phyloP scores from a whole-genome alignment of 441 rosid species.

The Pelargonium hybrid region DNA sequence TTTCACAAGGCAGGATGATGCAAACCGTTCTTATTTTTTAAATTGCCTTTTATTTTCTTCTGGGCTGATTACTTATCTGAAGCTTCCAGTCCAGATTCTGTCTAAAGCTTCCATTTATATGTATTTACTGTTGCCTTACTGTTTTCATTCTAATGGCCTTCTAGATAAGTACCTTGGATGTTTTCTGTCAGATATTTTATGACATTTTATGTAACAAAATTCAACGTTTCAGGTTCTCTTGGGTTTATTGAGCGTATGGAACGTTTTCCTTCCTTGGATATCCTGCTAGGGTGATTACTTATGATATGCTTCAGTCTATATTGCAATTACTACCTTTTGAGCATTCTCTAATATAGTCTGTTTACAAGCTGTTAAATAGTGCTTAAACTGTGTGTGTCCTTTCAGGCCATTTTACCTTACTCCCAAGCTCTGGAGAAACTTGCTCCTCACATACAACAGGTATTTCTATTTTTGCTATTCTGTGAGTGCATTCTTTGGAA shows the following conservation, averaged over 20 bases:
- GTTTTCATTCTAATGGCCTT: background rate
- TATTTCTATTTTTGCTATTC: constrained; percentile 21
- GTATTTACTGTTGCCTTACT: background rate
- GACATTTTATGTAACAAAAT: constrained; percentile 14
- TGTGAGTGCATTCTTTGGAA: constrained; percentile 2
- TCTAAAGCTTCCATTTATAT: no score
- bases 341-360: background rate
- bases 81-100: background rate
- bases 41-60: no score
- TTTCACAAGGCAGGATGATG: background rate
- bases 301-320: constrained; percentile 13
- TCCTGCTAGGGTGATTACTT: constrained; percentile 69
- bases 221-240: constrained; percentile 55
- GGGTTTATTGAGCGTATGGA: constrained; percentile 87
- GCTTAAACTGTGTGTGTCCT: constrained; percentile 9
- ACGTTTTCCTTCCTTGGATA: constrained; percentile 83
- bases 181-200: constrained; percentile 16
- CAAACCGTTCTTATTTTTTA: no score
- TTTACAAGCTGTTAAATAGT: background rate
- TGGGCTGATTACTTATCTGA: background rate
- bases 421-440: constrained; percentile 88
- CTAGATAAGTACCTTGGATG: background rate
- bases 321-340: constrained; percentile 7
- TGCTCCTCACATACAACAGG: constrained; percentile 98
- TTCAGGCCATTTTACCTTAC: constrained; percentile 89